A percentile compares a stretch with the other conserved stretches of the same genome.
Evolutionary conservation across 176 grass and related monocot species (phyloP).

Genomic region (Oryza nivara): DNA sequence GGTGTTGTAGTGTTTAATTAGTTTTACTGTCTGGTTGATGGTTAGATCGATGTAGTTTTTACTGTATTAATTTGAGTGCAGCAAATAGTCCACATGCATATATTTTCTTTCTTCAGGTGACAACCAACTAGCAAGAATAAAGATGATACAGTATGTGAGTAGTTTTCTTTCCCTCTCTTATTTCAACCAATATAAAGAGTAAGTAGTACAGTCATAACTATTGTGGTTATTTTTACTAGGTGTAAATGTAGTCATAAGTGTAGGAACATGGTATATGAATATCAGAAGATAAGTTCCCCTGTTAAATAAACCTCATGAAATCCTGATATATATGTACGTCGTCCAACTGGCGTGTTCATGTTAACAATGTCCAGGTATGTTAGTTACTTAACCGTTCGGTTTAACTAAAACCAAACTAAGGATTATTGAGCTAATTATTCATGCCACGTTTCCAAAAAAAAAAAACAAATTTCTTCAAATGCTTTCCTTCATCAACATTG

Average conservation of each 20-base stretch:
- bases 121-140: neutral
- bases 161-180: neutral
- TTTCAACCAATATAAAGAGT: neutral
- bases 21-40: constrained; percentile 30
- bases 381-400: neutral
- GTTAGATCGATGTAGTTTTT: constrained; percentile 39
- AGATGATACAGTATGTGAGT: too few species aligned
- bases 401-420: too few species aligned
- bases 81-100: neutral
- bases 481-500: too few species aligned
- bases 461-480: too few species aligned
- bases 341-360: neutral
- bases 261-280: neutral
- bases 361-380: neutral
- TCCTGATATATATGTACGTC: too few species aligned
- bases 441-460: too few species aligned
- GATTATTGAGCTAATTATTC: too few species aligned
- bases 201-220: too few species aligned
- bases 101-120: neutral
- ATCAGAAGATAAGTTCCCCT: neutral
- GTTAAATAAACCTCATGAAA: neutral
- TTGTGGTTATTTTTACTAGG: too few species aligned
- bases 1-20: neutral
- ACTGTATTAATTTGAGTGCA: constrained; percentile 1
- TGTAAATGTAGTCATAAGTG: too few species aligned